phyloP scores from a whole-genome alignment of 2,329 filamentous ascomycete species.

The Xylaria multiplex region DNA sequence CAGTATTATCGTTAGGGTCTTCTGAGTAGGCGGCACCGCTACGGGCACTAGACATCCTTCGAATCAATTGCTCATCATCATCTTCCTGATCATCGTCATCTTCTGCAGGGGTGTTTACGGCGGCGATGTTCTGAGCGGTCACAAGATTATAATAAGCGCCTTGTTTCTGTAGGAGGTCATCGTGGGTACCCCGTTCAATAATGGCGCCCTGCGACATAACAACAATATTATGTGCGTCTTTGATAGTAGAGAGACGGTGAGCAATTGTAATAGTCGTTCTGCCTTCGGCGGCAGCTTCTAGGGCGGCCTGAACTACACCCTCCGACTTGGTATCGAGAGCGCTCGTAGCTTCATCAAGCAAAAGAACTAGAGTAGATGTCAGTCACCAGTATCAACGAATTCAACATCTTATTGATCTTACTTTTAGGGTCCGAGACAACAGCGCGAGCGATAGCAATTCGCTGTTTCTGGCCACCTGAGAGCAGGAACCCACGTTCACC shows the following conservation, averaged over 20 bases:
- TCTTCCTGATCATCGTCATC: conserved; percentile 60
- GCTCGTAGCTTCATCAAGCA: conserved; percentile 94
- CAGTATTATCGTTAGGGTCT: conserved; percentile 72
- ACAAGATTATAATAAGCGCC: conserved; percentile 87
- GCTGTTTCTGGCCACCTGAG: conserved; percentile 95
- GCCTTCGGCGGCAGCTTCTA: conserved; percentile 85
- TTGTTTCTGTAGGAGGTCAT: conserved; percentile 74
- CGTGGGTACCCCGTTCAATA: conserved; percentile 90
- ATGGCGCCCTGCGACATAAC: conserved; percentile 89
- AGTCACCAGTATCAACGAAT: conserved; percentile 8
- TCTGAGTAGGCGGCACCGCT: conserved; percentile 54
- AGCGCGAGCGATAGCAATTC: conserved; percentile 92
- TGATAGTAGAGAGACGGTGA: conserved; percentile 94
- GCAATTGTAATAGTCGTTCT: conserved; percentile 97
- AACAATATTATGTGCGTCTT: conserved; percentile 93
- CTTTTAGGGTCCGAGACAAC: conserved; percentile 89
- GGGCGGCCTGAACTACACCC: conserved; percentile 89
- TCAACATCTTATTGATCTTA: conserved; percentile 45
- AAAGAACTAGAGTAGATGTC: conserved; percentile 64
- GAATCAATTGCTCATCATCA: conserved; percentile 54
- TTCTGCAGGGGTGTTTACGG: conserved; percentile 62
- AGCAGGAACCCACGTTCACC: conserved; percentile 92
- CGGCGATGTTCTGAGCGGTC: conserved; percentile 83
- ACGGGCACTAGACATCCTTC: conserved; percentile 56
- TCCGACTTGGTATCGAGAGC: conserved; percentile 95